Evolutionary conservation across 805 yeast genomes (phyloP).

Genomic region (Ogataea salicorniae): DNA sequence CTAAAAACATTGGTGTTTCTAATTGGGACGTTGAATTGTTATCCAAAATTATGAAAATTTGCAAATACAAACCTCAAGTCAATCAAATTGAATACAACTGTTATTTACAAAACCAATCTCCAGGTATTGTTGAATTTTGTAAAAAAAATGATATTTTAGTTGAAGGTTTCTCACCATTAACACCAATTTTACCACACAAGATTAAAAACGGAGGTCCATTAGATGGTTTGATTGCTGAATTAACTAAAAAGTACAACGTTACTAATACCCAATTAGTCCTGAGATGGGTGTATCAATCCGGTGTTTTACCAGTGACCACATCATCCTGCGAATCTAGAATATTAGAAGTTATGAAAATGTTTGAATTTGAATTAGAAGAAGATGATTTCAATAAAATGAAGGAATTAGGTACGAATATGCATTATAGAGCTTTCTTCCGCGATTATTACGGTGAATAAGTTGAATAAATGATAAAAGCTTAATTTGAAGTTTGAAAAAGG

Average conservation of each 20-base stretch:
- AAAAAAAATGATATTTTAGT: slow-evolving; percentile 45
- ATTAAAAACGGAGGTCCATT: slow-evolving; percentile 36
- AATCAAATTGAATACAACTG: slow-evolving; percentile 70
- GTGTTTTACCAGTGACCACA: slow-evolving; percentile 71
- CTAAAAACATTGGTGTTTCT: slow-evolving; percentile 54
- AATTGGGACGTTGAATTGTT: slow-evolving; percentile 49
- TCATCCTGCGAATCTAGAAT: slow-evolving; percentile 56
- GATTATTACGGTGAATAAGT: slow-evolving; percentile 16
- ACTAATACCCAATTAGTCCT: slow-evolving; percentile 61
- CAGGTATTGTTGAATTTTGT: slow-evolving; percentile 49
- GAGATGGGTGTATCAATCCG: slow-evolving; percentile 63
- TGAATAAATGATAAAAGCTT: background rate
- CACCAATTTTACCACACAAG: slow-evolving; percentile 48
- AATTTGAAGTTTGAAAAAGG: background rate
- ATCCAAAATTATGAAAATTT: slow-evolving; percentile 36
- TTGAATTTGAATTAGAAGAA: slow-evolving; percentile 45
- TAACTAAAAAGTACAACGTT: slow-evolving; percentile 53
- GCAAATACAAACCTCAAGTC: slow-evolving; percentile 49
- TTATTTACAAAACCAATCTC: slow-evolving; percentile 58
- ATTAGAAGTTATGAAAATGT: slow-evolving; percentile 48
- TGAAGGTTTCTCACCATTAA: slow-evolving; percentile 65
- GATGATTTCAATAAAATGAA: slow-evolving; percentile 46
- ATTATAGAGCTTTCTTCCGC: slow-evolving; percentile 21
- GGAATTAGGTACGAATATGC: slow-evolving; percentile 33
- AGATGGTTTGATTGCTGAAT: slow-evolving; percentile 30